A percentile compares a stretch with the other conserved stretches of the same genome.
Conservation (phyloP, 2,329 filamentous ascomycete species). For the Alternaria novae-zelandiae region DNA sequence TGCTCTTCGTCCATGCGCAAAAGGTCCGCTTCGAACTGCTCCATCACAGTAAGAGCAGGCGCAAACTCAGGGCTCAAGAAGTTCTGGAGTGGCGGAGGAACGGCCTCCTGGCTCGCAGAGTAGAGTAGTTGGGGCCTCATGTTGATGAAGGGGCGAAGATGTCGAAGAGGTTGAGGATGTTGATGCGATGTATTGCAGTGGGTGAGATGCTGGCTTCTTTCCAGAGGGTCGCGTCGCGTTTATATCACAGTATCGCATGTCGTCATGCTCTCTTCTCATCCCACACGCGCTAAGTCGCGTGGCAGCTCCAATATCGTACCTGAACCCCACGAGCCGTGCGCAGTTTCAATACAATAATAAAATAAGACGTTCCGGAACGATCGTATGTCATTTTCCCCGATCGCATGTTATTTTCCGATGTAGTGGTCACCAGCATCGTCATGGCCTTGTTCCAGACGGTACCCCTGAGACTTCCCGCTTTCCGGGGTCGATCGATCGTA, state of each 20-base stretch:
- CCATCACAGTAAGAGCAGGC: slow-evolving; percentile 7
- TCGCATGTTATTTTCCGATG: slow-evolving; percentile 43
- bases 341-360: slow-evolving; percentile 11
- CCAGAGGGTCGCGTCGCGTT: background rate
- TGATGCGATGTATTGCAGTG: background rate
- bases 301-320: slow-evolving; percentile 5
- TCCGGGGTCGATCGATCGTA: background rate
- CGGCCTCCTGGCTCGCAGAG: slow-evolving; percentile 7
- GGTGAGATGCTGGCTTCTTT: background rate
- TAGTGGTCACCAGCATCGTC: slow-evolving; percentile 44
- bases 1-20: slow-evolving; percentile 14
- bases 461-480: slow-evolving; percentile 2
- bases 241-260: slow-evolving; percentile 6
- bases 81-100: slow-evolving; percentile 6
- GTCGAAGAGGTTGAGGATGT: background rate
- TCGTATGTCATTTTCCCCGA: slow-evolving; percentile 34
- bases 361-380: background rate
- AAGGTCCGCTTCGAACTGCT: slow-evolving; percentile 10
- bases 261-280: slow-evolving; percentile 10
- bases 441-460: background rate
- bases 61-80: slow-evolving; percentile 8
- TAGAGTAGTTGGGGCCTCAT: background rate
- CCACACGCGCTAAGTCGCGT: slow-evolving; percentile 9
- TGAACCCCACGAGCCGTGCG: slow-evolving; percentile 5
- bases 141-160: background rate